These are phyloP conservation scores for Nicotiana benthamiana DNA, from an alignment of 257 asterid species.

Conservation along the genomic window DNA sequence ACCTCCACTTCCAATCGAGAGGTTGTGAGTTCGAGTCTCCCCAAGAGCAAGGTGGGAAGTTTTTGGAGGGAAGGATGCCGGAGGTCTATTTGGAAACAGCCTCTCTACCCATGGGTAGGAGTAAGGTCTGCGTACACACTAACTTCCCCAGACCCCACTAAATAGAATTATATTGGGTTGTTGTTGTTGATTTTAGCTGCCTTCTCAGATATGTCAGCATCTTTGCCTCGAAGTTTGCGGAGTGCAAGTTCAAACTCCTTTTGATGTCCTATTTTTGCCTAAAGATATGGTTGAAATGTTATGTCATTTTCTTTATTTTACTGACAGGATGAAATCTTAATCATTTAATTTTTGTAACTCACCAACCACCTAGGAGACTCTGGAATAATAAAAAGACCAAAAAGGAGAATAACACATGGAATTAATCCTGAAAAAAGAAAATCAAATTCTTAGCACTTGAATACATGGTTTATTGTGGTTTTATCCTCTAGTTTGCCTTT, in stretches of 20 bases:
- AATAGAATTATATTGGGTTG: too few relatives aligned
- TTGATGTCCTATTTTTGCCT: slow-evolving; percentile 66
- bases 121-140: too few relatives aligned
- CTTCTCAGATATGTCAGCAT: slow-evolving; percentile 60
- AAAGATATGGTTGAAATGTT: background rate
- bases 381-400: slow-evolving; percentile 67
- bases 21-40: too few relatives aligned
- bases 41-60: too few relatives aligned
- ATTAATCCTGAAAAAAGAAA: slow-evolving; percentile 49
- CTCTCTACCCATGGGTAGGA: too few relatives aligned
- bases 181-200: too few relatives aligned
- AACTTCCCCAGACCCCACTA: too few relatives aligned
- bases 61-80: too few relatives aligned
- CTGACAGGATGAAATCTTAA: background rate
- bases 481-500: background rate
- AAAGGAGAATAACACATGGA: slow-evolving; percentile 64
- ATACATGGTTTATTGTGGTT: background rate
- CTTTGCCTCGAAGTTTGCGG: slow-evolving; percentile 55
- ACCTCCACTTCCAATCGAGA: too few relatives aligned
- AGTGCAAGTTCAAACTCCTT: slow-evolving; percentile 77
- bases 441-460: slow-evolving; percentile 3
- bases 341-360: slow-evolving; percentile 11
- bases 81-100: too few relatives aligned
- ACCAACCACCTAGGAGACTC: slow-evolving; percentile 98
- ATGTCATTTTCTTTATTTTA: background rate